A percentile compares a stretch with the other conserved stretches of the same genome.
Evolutionary conservation across 2,329 filamentous ascomycete species (phyloP).

Genomic region (Fusarium sp.): DNA sequence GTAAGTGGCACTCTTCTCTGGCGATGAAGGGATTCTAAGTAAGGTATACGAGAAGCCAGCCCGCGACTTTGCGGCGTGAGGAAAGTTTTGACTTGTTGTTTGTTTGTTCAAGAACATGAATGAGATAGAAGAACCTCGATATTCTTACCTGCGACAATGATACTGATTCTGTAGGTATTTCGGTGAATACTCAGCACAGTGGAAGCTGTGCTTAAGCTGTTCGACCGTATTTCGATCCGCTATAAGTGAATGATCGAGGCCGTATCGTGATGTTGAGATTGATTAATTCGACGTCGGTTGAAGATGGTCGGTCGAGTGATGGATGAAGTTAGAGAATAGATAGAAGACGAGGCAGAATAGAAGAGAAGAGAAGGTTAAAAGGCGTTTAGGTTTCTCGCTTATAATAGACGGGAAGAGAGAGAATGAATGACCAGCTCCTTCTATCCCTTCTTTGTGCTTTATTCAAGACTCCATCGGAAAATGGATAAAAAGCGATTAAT

Average conservation of each 20-base stretch:
- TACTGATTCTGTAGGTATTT: not conserved
- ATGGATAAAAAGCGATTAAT: not conserved
- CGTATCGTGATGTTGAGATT: not conserved
- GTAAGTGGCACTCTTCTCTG: not conserved
- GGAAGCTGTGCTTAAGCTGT: not conserved
- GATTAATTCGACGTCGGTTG: not conserved
- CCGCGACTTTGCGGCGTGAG: not conserved
- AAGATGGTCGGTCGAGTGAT: not conserved
- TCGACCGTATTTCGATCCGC: not conserved
- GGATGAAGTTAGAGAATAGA: not conserved
- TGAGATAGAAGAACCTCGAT: not conserved
- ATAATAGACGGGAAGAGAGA: not conserved
- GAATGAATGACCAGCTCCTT: slow-evolving; percentile 4
- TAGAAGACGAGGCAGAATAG: not conserved
- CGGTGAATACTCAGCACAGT: not conserved
- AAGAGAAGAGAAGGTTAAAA: not conserved
- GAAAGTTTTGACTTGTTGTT: not conserved
- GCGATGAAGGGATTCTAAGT: not conserved
- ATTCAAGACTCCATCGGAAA: not conserved
- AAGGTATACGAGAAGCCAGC: not conserved
- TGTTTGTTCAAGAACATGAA: not conserved
- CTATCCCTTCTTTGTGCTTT: not conserved
- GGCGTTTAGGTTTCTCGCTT: not conserved
- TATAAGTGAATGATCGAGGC: not conserved
- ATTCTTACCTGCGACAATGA: not conserved